Base-by-base conservation (phyloP, 2,329 filamentous ascomycete species). In the Alternaria triticimaculans region DNA sequence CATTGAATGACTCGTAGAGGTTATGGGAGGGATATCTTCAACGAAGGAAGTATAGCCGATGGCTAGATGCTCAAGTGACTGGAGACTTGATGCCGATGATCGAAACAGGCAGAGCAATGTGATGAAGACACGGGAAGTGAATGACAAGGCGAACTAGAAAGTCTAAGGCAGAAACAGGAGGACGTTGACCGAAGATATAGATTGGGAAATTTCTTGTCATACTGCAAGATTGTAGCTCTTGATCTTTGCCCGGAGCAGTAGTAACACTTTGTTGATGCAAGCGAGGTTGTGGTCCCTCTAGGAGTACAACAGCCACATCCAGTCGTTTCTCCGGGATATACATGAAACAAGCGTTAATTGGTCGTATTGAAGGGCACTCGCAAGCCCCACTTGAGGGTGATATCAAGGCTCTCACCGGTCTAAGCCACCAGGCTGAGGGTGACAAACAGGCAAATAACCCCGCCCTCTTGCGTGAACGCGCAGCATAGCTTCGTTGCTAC, bases 401-500 rank as follows among this genome's bases (percentile, higher is more conserved):
- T 45, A 56, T 53, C 44, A 55, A 46, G 20, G 20, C 25, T 43
- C 60, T 74, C 58, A 73, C 72, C 71, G 72, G 71, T 65, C 43
- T 54, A 59, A 68, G 72, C 72, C 68, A 68, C 65, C 25, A 56
- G 61, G 57, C 61, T 49, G 46, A 45, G 28, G 43, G 45, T 43
- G 57, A 37, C 15, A 63, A 63, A 37, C 58, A 69, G 66, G 70
- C 70, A 69, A 66, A 69, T 54, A 46, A 26, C 41, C 45, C 51
- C 48, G 48, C 61, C 55, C 57, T 54, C 20, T 55, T 54, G 53
- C 26, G 64, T 54, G 37, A 63, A 59, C 46, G 18, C 30, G 37
- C 12, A 43, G 25, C 48, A 21, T 37, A 48, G 62, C 61, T 30
- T 54, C 28, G 44, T 62, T 58, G 25, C 15, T 44, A 50, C 7